Base-by-base conservation (phyloP, 2,329 filamentous ascomycete genomes). In the Corniculantispora saksenae region DNA sequence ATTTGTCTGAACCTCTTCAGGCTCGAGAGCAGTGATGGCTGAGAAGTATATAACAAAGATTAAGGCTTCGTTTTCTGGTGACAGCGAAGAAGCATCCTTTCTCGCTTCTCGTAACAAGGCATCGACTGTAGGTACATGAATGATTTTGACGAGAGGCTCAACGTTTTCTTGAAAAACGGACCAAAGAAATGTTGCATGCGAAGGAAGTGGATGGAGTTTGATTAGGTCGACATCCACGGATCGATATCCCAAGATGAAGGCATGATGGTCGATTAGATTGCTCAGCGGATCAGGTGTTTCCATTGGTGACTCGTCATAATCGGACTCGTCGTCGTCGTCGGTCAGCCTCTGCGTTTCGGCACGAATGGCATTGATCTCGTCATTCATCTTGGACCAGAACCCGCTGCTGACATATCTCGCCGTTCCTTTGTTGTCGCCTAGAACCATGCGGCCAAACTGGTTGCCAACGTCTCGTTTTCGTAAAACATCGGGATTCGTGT, bases 321-420 rank as follows among this genome's bases (percentile, higher is more conserved):
- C 87, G 3, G 88, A 88, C 2, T 84, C 81, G 2, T 83, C 79
- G 59, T 72, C 73, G 12, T 81, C 81, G 50, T 79, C 77, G 3
- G 77, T 77, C 25, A 85, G 76, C 63, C 76, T 75, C 25, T 82
- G 78, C 1, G 83, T 84, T 61, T 85, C 83, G 61, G 80, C 77
- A 8, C 83, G 82, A 45, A 87, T 77, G 5, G 76, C 72, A 62
- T 78, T 74, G 57, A 79, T 79, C 63, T 93, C 90, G 61, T 92
- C 91, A 66, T 89, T 91, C 60, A 94, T 81, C 67, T 86, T 91
- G 23, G 89, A 86, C 90, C 90, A 93, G 71, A 93, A 92, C 8
- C 86, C 89, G 74, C 87, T 91, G 78, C 89, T 92, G 69, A 94
- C 86, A 73, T 93, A 94, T 73, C 89, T 82, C 63, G 86, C 88